Conservation (phyloP, 202 grass and related monocot genomes). For the Panicum hallii region DNA sequence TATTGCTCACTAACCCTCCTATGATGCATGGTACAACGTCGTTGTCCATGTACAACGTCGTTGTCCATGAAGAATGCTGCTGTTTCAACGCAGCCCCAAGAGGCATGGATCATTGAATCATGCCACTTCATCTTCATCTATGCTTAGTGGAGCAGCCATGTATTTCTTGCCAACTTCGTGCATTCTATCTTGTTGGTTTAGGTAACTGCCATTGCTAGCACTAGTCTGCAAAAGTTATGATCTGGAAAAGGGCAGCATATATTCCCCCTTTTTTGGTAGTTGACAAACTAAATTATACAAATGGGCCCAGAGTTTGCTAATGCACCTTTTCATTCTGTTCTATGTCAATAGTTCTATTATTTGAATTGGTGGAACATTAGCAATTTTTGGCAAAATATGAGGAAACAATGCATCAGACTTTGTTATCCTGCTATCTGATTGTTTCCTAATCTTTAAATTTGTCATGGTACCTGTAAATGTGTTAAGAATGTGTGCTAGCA, state of each 20-base stretch:
- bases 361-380: constrained; percentile 16
- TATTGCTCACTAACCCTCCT: constrained; percentile 70
- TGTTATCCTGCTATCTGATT: neutral
- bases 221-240: neutral
- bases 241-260: constrained; percentile 18
- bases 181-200: constrained; percentile 17
- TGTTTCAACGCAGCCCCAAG: constrained; percentile 54
- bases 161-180: constrained; percentile 10
- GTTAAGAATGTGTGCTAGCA: constrained; percentile 2
- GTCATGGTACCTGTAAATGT: neutral
- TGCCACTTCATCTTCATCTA: constrained; percentile 10
- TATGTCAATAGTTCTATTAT: neutral
- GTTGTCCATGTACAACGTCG: constrained; percentile 48
- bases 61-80: too few relatives aligned
- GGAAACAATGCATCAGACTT: neutral
- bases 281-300: neutral
- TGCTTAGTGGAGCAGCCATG: constrained; percentile 21
- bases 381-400: neutral
- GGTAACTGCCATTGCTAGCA: neutral
- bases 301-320: neutral
- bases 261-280: neutral
- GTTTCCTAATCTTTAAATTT: neutral
- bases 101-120: constrained; percentile 39
- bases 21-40: constrained; percentile 50
- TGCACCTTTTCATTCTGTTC: neutral